These are phyloP conservation scores for Endotrypanum monterogeii DNA, from an alignment of 208 protist species.

Conservation along the genomic window DNA sequence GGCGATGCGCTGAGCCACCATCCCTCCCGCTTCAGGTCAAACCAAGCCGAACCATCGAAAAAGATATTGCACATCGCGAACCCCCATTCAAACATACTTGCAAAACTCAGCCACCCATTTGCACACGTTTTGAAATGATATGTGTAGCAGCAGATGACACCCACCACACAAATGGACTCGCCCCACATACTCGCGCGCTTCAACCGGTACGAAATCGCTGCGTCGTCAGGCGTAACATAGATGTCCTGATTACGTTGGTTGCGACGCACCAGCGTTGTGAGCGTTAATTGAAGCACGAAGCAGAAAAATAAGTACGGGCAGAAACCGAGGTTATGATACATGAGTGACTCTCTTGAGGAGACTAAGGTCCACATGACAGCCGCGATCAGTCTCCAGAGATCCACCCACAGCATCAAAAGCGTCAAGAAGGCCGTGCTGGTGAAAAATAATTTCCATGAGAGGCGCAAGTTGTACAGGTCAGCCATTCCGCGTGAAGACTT, in stretches of 20 bases:
- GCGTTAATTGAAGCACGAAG: conserved; percentile 50
- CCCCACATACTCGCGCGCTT: conserved; percentile 55
- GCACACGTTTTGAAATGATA: conserved; percentile 64
- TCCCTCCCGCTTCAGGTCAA: conserved; percentile 63
- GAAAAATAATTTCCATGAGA: conserved; percentile 33
- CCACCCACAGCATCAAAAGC: conserved; percentile 49
- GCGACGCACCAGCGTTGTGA: conserved; percentile 42
- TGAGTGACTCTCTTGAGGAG: conserved; percentile 51
- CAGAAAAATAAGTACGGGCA: conserved; percentile 58
- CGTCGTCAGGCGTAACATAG: conserved; percentile 51
- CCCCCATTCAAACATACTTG: conserved; percentile 74
- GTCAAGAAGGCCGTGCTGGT: conserved; percentile 53
- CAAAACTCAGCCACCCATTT: conserved; percentile 59
- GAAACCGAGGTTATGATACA: conserved; percentile 70
- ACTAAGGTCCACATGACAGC: conserved; percentile 65
- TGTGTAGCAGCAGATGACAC: conserved; percentile 57
- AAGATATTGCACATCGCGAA: conserved; percentile 66
- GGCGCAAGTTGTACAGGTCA: conserved; percentile 38
- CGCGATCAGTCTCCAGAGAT: conserved; percentile 47
- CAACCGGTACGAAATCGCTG: conserved; percentile 32
- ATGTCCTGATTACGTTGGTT: conserved; percentile 61
- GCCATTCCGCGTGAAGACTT: conserved; percentile 45
- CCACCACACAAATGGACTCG: conserved; percentile 34
- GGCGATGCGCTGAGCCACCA: conserved; percentile 64
- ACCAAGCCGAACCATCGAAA: conserved; percentile 67